A percentile compares a stretch with the other conserved stretches of the same genome.
These are phyloP conservation scores for Trypanosoma grayi DNA, from an alignment of 208 protist species.

Conservation along the genomic window DNA sequence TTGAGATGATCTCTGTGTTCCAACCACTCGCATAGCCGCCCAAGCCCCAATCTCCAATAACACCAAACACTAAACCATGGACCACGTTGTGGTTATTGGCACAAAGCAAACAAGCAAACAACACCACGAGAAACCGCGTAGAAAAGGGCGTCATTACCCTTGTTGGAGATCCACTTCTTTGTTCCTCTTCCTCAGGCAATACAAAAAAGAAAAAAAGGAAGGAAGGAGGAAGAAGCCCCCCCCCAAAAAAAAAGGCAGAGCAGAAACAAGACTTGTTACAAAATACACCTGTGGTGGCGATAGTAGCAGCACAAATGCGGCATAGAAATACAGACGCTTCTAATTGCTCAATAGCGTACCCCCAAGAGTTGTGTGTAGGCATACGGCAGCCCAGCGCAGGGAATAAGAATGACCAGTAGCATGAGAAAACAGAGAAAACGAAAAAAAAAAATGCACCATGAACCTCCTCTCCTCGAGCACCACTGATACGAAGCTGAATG, in stretches of 20 bases:
- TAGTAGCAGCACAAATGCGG: neutral
- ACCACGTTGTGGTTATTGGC: neutral
- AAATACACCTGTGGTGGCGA: too few relatives aligned
- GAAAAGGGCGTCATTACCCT: neutral
- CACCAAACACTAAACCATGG: slow-evolving; percentile 21
- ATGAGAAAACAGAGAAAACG: slow-evolving; percentile 10
- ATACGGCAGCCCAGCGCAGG: too few relatives aligned
- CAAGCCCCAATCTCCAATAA: slow-evolving; percentile 29
- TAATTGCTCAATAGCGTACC: too few relatives aligned
- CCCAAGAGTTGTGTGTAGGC: too few relatives aligned
- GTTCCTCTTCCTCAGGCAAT: neutral
- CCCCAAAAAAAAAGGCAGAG: neutral
- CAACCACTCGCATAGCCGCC: slow-evolving; percentile 8
- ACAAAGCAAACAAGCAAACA: slow-evolving; percentile 1
- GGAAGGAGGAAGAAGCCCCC: neutral
- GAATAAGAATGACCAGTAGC: too few relatives aligned
- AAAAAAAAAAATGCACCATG: slow-evolving; percentile 12
- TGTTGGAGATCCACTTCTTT: neutral
- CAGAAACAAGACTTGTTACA: too few relatives aligned
- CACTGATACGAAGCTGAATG: too few relatives aligned
- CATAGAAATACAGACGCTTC: neutral
- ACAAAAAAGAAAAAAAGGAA: slow-evolving; percentile 3
- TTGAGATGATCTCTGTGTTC: slow-evolving; percentile 16
- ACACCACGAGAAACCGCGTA: neutral
- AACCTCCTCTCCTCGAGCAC: neutral